Conservation (phyloP, 192 early-diverging fungal species). For the Obelidium mucronatum region DNA sequence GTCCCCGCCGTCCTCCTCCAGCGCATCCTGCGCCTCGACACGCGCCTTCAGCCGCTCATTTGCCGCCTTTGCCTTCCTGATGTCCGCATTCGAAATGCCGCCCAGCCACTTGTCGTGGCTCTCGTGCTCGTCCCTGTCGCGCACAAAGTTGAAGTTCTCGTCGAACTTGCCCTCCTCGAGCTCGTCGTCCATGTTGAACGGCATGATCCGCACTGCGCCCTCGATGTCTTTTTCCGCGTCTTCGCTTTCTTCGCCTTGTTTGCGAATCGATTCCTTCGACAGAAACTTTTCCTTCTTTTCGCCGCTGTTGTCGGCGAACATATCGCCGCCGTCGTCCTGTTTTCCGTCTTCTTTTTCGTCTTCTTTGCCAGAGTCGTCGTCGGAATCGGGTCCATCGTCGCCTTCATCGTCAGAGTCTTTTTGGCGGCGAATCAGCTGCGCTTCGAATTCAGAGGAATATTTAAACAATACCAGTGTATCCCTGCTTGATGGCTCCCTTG, state of each 20-base stretch:
- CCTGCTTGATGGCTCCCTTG: conserved; percentile 3
- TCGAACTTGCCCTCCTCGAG: conserved; percentile 63
- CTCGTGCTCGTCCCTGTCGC: conserved; percentile 56
- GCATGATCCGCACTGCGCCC: conserved; percentile 51
- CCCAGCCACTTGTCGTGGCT: conserved; percentile 66
- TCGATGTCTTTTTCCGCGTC: conserved; percentile 35
- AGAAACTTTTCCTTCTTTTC: conserved; percentile 31
- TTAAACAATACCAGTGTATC: background rate
- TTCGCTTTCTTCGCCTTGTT: conserved; percentile 38
- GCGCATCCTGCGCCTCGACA: conserved; percentile 32
- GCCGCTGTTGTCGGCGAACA: conserved; percentile 47
- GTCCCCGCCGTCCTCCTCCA: conserved; percentile 9
- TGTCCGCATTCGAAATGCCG: conserved; percentile 55
- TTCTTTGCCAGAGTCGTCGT: conserved; percentile 43
- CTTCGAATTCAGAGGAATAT: conserved; percentile 4
- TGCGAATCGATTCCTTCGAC: conserved; percentile 30
- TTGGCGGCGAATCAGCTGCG: conserved; percentile 25
- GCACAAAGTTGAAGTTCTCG: conserved; percentile 59
- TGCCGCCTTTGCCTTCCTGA: conserved; percentile 47
- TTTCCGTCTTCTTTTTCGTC: conserved; percentile 21
- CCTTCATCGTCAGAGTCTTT: conserved; percentile 43
- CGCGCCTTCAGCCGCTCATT: conserved; percentile 39
- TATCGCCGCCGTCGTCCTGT: conserved; percentile 52
- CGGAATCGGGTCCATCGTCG: conserved; percentile 42
- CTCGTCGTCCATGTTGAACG: conserved; percentile 68